Evolutionary conservation across 768 basidiomycete genomes (phyloP).

Genomic region (Amylocystis lapponica): DNA sequence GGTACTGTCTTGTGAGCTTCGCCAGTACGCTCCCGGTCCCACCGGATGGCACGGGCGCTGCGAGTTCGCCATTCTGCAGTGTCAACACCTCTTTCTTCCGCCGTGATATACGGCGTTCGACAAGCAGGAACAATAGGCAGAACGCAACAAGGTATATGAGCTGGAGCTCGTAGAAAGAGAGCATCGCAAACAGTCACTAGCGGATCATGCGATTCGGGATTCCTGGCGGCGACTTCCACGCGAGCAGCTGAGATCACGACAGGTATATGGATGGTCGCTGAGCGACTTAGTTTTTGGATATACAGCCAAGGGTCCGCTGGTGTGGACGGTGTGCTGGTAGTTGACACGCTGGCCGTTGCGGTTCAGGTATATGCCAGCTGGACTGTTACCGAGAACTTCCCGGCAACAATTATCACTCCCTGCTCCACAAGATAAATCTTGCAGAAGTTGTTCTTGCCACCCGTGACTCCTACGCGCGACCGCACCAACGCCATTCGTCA

Average conservation of each 20-base stretch:
- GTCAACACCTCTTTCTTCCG: neutral
- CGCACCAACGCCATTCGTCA: no score
- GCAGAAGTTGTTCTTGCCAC: no score
- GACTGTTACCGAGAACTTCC: no score
- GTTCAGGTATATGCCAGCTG: no score
- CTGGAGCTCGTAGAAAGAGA: constrained; percentile 25
- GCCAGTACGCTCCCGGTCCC: constrained; percentile 1
- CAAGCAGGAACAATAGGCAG: constrained; percentile 12
- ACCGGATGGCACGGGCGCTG: constrained; percentile 4
- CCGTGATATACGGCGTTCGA: constrained; percentile 19
- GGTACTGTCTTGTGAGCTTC: constrained; percentile 41
- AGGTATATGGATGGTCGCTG: no score
- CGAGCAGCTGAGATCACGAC: no score
- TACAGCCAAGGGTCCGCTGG: neutral
- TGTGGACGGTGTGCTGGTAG: neutral
- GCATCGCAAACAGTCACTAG: neutral
- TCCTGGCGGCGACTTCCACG: no score
- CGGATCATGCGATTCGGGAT: neutral
- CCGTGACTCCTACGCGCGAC: no score
- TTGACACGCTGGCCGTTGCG: neutral
- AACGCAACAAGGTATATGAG: constrained; percentile 16
- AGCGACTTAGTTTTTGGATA: no score
- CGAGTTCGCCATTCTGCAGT: constrained; percentile 1
- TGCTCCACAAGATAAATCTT: no score
- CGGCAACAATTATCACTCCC: no score